Conservation (phyloP, 257 asterid species). For the Vinca minor region DNA sequence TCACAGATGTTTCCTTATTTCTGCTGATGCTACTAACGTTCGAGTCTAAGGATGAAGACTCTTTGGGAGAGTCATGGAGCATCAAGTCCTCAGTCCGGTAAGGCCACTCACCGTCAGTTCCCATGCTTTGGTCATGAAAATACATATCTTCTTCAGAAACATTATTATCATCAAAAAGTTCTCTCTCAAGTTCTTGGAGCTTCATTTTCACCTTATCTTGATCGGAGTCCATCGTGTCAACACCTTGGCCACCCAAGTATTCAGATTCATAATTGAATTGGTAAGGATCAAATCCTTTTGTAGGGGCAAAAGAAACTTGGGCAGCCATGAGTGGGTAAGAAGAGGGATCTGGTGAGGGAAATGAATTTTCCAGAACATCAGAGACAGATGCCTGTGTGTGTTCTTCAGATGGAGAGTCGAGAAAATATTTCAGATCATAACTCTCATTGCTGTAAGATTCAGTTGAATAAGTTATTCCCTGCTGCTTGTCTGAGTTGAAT, state of each 20-base stretch:
- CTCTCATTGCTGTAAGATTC: constrained; percentile 49
- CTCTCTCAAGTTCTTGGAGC: constrained; percentile 83
- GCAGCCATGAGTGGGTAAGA: constrained; percentile 20
- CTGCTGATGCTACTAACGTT: constrained; percentile 41
- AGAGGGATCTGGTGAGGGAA: constrained; percentile 23
- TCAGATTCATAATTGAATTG: constrained; percentile 30
- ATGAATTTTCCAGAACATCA: constrained; percentile 27
- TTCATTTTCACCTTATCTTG: constrained; percentile 54
- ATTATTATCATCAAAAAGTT: constrained; percentile 52
- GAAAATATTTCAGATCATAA: constrained; percentile 44
- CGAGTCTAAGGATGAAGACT: constrained; percentile 56
- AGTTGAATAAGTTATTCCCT: constrained; percentile 34
- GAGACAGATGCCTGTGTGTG: constrained; percentile 24
- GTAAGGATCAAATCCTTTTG: constrained; percentile 19
- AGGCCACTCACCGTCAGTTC: constrained; percentile 39
- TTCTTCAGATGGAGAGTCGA: constrained; percentile 60
- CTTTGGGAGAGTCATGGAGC: constrained; percentile 62
- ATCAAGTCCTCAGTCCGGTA: constrained; percentile 19
- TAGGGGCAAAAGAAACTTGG: constrained; percentile 18
- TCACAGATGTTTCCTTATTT: constrained; percentile 28
- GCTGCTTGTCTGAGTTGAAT: constrained; percentile 33
- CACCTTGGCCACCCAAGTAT: constrained; percentile 30
- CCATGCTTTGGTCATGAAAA: constrained; percentile 33
- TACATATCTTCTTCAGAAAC: constrained; percentile 14
- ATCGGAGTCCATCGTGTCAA: constrained; percentile 36